These are phyloP conservation scores for Phlebopus sp. DNA, from an alignment of 1,284 basidiomycete genomes.

Conservation along the genomic window DNA sequence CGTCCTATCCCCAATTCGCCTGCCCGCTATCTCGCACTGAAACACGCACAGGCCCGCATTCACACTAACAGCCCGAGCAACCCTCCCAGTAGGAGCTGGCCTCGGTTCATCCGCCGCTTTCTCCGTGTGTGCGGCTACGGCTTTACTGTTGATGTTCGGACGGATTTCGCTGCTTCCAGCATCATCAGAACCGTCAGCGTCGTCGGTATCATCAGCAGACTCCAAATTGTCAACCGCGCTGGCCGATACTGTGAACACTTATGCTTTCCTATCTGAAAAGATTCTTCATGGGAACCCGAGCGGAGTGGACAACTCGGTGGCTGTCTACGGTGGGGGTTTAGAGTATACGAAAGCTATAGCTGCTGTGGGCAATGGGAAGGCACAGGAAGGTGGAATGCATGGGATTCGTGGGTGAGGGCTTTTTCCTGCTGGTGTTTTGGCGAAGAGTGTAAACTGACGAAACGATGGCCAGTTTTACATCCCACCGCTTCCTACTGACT, in stretches of 20 bases:
- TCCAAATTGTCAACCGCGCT: constrained; percentile 35
- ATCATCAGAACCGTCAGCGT: constrained; percentile 5
- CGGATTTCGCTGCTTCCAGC: constrained; percentile 55
- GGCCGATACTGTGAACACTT: constrained; percentile 83
- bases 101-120: constrained; percentile 97
- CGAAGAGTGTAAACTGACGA: background rate
- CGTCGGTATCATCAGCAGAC: constrained; percentile 26
- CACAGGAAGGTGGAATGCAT: constrained; percentile 72
- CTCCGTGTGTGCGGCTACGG: constrained; percentile 82
- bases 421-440: background rate
- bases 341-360: constrained; percentile 75
- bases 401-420: constrained; percentile 74
- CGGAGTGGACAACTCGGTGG: constrained; percentile 95
- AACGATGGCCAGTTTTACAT: constrained; percentile 51
- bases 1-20: background rate
- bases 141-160: constrained; percentile 72
- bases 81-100: constrained; percentile 98
- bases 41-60: constrained; percentile 57
- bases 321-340: constrained; percentile 91
- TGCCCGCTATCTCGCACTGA: background rate
- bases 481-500: constrained; percentile 81
- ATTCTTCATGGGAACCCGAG: constrained; percentile 97
- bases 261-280: constrained; percentile 96
- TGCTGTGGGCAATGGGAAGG: constrained; percentile 55
- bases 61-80: constrained; percentile 82